Percentiles rank a stretch among this genome's conserved stretches.
These are phyloP conservation scores for Claviceps monticola DNA, from an alignment of 2,329 filamentous ascomycete species.

Conservation along the genomic window DNA sequence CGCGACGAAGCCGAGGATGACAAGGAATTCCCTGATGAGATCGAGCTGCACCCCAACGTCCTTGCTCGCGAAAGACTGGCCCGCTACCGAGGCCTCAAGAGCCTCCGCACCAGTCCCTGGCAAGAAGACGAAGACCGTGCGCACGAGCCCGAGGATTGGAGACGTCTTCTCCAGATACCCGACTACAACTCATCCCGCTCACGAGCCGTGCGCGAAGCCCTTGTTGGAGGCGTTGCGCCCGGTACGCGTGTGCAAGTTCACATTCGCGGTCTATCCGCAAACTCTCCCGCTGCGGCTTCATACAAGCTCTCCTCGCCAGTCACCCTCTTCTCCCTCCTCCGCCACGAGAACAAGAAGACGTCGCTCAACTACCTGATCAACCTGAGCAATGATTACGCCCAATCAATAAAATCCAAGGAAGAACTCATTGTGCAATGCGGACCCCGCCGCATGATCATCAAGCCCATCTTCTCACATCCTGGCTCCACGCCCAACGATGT, in stretches of 20 bases:
- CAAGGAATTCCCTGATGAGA: constrained; percentile 91
- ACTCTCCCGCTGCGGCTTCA: constrained; percentile 10
- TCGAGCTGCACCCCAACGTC: constrained; percentile 81
- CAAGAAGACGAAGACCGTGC: constrained; percentile 75
- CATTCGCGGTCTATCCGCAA: constrained; percentile 40
- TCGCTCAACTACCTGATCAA: constrained; percentile 82
- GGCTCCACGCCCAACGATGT: constrained; percentile 92
- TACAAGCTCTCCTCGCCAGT: constrained; percentile 35
- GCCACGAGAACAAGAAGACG: constrained; percentile 91
- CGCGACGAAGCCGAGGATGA: constrained; percentile 77
- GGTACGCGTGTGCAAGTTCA: constrained; percentile 75
- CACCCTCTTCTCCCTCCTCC: constrained; percentile 71
- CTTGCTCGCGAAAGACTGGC: constrained; percentile 73
- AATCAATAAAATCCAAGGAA: constrained; percentile 79
- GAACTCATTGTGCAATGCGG: constrained; percentile 87
- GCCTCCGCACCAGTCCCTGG: constrained; percentile 75
- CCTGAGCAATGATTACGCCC: constrained; percentile 60
- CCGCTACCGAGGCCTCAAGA: constrained; percentile 85
- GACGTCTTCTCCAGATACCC: constrained; percentile 68
- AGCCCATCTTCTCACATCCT: constrained; percentile 79
- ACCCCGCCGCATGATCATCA: constrained; percentile 71
- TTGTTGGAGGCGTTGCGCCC: constrained; percentile 74
- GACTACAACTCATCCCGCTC: constrained; percentile 80
- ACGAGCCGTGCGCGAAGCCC: constrained; percentile 62
- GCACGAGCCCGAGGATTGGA: constrained; percentile 83